Conservation (phyloP, 73 alveolate genomes). For the Paramecium biaurelia region DNA sequence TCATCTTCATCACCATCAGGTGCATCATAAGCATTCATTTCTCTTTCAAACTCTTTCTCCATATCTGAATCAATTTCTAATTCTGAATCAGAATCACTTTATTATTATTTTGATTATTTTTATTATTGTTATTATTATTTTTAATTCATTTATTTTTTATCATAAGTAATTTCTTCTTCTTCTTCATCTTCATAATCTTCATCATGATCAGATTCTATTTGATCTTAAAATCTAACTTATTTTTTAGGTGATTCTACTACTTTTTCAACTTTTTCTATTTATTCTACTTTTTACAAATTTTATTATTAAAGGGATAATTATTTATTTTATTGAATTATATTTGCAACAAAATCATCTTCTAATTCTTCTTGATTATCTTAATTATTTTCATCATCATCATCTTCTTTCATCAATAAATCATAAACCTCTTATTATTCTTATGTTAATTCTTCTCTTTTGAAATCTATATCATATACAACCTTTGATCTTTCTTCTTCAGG, state of each 20-base stretch:
- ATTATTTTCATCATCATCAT: neutral
- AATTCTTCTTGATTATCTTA: neutral
- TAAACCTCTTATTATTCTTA: neutral
- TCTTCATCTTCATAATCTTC: constrained; percentile 26
- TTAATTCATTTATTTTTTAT: neutral
- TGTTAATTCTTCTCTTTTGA: neutral
- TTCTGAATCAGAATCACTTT: neutral
- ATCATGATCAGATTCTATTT: neutral
- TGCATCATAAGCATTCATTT: neutral
- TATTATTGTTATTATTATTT: neutral
- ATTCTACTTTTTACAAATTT: neutral
- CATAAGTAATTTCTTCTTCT: neutral
- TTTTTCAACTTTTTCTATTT: neutral
- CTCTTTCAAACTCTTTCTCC: constrained; percentile 20
- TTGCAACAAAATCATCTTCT: neutral
- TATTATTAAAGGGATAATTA: neutral
- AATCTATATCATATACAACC: neutral
- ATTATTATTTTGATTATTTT: neutral
- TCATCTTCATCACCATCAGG: neutral
- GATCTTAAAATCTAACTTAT: neutral
- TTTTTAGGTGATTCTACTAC: neutral
- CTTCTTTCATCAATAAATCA: neutral
- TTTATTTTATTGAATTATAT: neutral
- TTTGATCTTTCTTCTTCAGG: neutral
- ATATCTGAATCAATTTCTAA: neutral